A percentile compares a stretch with the other conserved stretches of the same genome.
phyloP scores from a whole-genome alignment of 305 asterid genomes.

The Withania somnifera region DNA sequence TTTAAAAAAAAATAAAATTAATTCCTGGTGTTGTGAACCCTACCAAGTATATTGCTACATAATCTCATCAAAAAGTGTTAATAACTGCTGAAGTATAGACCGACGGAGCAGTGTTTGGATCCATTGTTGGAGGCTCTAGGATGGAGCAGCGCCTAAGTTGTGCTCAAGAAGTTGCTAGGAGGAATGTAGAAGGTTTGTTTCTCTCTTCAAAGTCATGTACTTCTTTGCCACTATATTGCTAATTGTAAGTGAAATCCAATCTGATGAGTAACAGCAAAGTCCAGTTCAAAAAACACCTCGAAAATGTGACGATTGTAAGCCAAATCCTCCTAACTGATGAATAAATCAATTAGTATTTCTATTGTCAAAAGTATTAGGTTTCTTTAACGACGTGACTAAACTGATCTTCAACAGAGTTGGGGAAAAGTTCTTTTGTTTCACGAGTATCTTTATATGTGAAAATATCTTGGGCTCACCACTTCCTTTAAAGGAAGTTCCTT shows the following conservation, averaged over 20 bases:
- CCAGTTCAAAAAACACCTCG: not conserved
- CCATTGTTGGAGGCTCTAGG: slow-evolving; percentile 80
- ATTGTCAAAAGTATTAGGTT: not conserved
- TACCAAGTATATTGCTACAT: not conserved
- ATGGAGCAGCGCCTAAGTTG: slow-evolving; percentile 55
- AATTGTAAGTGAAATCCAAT: not conserved
- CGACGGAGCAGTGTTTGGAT: slow-evolving; percentile 76
- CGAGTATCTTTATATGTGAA: not conserved
- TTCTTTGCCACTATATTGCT: not conserved
- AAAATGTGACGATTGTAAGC: not conserved
- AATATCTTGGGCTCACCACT: not conserved
- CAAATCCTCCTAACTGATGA: not conserved
- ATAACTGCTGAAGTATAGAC: slow-evolving; percentile 29
- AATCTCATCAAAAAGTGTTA: not conserved
- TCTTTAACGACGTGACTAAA: not conserved
- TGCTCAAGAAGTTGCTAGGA: slow-evolving; percentile 65
- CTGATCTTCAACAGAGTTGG: not conserved
- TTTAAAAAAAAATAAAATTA: too few species aligned
- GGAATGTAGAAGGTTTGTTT: slow-evolving; percentile 74
- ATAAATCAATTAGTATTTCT: not conserved
- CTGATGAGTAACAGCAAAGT: not conserved
- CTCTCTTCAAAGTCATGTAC: not conserved
- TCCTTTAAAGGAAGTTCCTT: not conserved
- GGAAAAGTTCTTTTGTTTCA: not conserved
- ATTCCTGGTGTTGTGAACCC: not conserved